phyloP scores from a whole-genome alignment of 495 filamentous ascomycete genomes.

The Penicillium odoratum region DNA sequence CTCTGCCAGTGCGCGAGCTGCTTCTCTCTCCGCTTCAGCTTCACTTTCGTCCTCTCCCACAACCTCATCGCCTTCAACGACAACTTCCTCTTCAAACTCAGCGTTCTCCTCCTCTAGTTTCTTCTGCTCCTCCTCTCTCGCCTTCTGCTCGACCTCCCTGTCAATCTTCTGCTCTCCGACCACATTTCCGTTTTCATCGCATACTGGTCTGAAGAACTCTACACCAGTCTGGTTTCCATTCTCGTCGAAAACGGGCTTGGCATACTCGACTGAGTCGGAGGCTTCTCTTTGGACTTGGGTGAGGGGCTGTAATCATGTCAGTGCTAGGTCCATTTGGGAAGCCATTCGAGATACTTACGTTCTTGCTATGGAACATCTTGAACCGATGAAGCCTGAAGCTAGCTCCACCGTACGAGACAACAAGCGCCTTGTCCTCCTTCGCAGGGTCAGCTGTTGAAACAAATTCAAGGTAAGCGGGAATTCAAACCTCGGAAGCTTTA shows the following conservation, averaged over 20 bases:
- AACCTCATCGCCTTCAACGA: background rate
- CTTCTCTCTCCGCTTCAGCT: background rate
- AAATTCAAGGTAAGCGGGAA: background rate
- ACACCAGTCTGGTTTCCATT: conserved; percentile 2
- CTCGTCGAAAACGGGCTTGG: conserved; percentile 2
- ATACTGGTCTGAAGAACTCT: background rate
- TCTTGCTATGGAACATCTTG: conserved; percentile 3
- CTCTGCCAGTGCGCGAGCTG: background rate
- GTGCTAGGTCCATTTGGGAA: background rate
- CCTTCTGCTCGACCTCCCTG: conserved; percentile 3
- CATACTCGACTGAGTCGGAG: background rate
- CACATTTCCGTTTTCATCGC: conserved; percentile 3
- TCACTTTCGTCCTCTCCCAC: background rate
- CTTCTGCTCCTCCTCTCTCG: conserved; percentile 1
- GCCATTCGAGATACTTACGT: conserved; percentile 5
- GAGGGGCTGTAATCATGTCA: conserved; percentile 2
- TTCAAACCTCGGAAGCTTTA: conserved; percentile 7
- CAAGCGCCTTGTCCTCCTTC: conserved; percentile 2
- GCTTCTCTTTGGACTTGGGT: conserved; percentile 5
- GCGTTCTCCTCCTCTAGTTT: background rate
- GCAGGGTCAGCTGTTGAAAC: background rate
- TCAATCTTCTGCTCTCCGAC: conserved; percentile 10
- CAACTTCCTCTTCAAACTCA: background rate
- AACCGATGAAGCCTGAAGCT: conserved; percentile 7
- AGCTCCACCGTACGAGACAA: conserved; percentile 11